Conservation (phyloP, 2,329 filamentous ascomycete genomes). For the Aschersonia sp. region DNA sequence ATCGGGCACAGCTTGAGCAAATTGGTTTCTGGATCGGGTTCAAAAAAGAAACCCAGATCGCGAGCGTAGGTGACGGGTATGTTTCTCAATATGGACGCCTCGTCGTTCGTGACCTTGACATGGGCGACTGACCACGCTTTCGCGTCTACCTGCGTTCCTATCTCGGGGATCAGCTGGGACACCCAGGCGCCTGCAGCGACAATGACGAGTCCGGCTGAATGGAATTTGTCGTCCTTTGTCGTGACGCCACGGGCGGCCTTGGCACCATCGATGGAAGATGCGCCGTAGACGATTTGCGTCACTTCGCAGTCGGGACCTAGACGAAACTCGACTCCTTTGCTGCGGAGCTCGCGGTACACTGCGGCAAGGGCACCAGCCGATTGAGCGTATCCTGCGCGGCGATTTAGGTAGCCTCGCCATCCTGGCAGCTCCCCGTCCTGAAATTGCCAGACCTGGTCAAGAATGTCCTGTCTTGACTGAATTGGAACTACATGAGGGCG, state of each 20-base stretch:
- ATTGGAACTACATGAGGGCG: constrained; percentile 23
- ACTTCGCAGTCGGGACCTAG: constrained; percentile 12
- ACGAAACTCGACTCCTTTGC: constrained; percentile 23
- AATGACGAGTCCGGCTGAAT: constrained; percentile 25
- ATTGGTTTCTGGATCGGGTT: constrained; percentile 42
- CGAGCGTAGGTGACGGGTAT: constrained; percentile 47
- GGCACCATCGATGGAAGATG: background rate
- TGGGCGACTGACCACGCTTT: constrained; percentile 46
- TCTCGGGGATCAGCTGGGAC: constrained; percentile 28
- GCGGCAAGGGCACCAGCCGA: constrained; percentile 34
- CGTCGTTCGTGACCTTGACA: constrained; percentile 37
- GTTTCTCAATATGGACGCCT: constrained; percentile 36
- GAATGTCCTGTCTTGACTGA: constrained; percentile 22
- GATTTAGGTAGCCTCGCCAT: constrained; percentile 46
- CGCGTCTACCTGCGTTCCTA: constrained; percentile 35
- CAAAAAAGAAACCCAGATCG: constrained; percentile 51
- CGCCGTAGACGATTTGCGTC: constrained; percentile 11
- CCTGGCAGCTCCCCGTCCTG: constrained; percentile 26
- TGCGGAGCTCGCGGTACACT: constrained; percentile 25
- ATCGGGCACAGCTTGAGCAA: constrained; percentile 46
- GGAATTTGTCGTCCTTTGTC: constrained; percentile 5
- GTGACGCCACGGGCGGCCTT: constrained; percentile 4
- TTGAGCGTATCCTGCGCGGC: constrained; percentile 41
- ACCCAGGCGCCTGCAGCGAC: constrained; percentile 36
- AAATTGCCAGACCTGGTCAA: constrained; percentile 29